These are phyloP conservation scores for Vitis riparia DNA, from an alignment of 164 flowering plant genomes.

Conservation along the genomic window DNA sequence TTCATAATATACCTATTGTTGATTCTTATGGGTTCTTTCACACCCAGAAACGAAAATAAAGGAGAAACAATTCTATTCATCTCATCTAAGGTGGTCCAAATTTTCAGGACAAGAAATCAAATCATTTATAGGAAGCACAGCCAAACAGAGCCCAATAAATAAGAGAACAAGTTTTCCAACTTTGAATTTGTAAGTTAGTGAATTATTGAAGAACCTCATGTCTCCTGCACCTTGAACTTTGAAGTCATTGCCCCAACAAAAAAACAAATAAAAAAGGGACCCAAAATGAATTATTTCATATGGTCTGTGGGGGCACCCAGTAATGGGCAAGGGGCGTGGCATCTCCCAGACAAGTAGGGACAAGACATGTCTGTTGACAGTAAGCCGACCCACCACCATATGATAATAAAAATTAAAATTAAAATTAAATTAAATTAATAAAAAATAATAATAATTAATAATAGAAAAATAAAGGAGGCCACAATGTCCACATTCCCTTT, in stretches of 20 bases:
- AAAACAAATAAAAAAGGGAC: neutral
- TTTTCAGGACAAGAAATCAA: too few species aligned
- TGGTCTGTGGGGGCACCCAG: constrained; percentile 11
- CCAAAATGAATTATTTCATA: constrained; percentile 21
- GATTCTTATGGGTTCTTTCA: too few species aligned
- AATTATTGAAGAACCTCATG: constrained; percentile 16
- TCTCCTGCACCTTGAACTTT: neutral
- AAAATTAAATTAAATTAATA: neutral
- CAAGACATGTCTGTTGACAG: constrained; percentile 18
- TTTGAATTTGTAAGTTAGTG: constrained; percentile 6
- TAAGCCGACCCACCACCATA: constrained; percentile 12
- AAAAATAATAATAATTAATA: neutral
- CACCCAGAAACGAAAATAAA: too few species aligned
- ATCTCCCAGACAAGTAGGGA: constrained; percentile 31
- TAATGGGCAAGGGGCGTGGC: constrained; percentile 12
- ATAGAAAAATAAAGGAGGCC: neutral
- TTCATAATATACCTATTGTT: too few species aligned
- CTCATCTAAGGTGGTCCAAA: too few species aligned
- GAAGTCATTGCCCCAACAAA: neutral
- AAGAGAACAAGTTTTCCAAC: neutral
- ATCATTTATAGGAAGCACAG: neutral
- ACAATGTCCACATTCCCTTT: constrained; percentile 4
- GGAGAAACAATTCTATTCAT: too few species aligned
- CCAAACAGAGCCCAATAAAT: neutral
- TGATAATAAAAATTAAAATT: neutral